Evolutionary conservation across 2,329 filamentous ascomycete species (phyloP).

Genomic region (Xylaria sp.): DNA sequence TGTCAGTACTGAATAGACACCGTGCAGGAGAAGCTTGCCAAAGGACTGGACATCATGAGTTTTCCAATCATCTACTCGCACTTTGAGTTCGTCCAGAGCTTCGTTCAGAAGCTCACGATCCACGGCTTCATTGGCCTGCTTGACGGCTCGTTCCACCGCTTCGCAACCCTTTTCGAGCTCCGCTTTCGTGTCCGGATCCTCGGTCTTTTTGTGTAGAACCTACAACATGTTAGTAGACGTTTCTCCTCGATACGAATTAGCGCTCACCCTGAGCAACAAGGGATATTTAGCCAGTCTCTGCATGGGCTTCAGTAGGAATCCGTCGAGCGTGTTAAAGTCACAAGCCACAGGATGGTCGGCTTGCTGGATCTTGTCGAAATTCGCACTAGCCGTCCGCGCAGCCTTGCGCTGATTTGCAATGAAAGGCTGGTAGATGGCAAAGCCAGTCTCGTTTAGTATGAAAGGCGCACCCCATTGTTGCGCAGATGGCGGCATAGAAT

Average conservation of each 20-base stretch:
- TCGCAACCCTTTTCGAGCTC: constrained; percentile 75
- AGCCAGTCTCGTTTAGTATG: constrained; percentile 74
- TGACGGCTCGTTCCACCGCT: constrained; percentile 74
- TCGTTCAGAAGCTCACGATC: constrained; percentile 80
- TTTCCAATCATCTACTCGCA: constrained; percentile 94
- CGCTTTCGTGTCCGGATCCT: constrained; percentile 62
- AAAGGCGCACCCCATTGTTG: constrained; percentile 98
- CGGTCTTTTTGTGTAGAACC: constrained; percentile 77
- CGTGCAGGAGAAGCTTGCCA: constrained; percentile 79
- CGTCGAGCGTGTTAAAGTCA: constrained; percentile 80
- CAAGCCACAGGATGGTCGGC: constrained; percentile 76
- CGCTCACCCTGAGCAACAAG: constrained; percentile 69
- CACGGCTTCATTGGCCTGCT: constrained; percentile 84
- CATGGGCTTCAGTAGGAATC: constrained; percentile 94
- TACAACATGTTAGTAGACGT: constrained; percentile 37
- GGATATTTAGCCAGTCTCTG: constrained; percentile 94
- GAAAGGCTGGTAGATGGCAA: constrained; percentile 92
- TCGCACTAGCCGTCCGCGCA: constrained; percentile 72
- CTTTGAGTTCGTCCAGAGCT: constrained; percentile 74
- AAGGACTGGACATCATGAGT: constrained; percentile 87
- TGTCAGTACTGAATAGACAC: constrained; percentile 87
- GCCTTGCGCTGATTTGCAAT: constrained; percentile 95
- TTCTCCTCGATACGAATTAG: not conserved
- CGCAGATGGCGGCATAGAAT: constrained; percentile 66
- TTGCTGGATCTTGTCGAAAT: constrained; percentile 79